phyloP scores from a whole-genome alignment of 2,329 filamentous ascomycete genomes.

The Fusarium staphyleae region DNA sequence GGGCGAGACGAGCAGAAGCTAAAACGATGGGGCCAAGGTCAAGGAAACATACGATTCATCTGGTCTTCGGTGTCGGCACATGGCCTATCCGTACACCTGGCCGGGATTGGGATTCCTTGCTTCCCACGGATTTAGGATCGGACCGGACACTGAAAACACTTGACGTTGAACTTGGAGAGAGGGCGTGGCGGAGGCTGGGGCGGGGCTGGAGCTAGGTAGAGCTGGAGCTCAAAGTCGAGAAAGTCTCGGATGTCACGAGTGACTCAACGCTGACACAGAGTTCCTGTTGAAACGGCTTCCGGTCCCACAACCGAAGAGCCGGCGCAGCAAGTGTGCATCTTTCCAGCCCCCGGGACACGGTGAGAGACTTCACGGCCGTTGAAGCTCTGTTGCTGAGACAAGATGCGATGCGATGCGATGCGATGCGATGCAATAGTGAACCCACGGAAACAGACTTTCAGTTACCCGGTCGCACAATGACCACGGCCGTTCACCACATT shows the following conservation, averaged over 20 bases:
- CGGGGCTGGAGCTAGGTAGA: slow-evolving; percentile 11
- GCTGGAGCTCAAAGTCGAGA: slow-evolving; percentile 1
- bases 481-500: slow-evolving; percentile 11
- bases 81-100: slow-evolving; percentile 10
- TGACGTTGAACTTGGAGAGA: slow-evolving; percentile 1
- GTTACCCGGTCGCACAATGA: slow-evolving; percentile 12
- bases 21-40: slow-evolving; percentile 1
- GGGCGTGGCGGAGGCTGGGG: slow-evolving; percentile 20
- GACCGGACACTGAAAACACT: slow-evolving; percentile 3
- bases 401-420: background rate
- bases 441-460: slow-evolving; percentile 20
- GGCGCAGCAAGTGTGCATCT: slow-evolving; percentile 18
- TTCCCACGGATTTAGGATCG: slow-evolving; percentile 5
- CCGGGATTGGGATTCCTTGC: slow-evolving; percentile 12
- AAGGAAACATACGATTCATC: slow-evolving; percentile 37
- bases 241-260: slow-evolving; percentile 22
- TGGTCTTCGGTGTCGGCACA: slow-evolving; percentile 17
- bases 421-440: slow-evolving; percentile 27
- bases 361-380: slow-evolving; percentile 23
- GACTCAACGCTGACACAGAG: slow-evolving; percentile 32
- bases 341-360: slow-evolving; percentile 17
- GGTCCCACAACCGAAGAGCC: slow-evolving; percentile 33
- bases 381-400: slow-evolving; percentile 24
- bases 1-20: slow-evolving; percentile 13
- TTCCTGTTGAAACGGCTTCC: slow-evolving; percentile 29